Evolutionary conservation across 2,329 filamentous ascomycete genomes (phyloP), one percentile per base, ranked within the genome.

Genomic region (Hypoxylon rubiginosum): DNA sequence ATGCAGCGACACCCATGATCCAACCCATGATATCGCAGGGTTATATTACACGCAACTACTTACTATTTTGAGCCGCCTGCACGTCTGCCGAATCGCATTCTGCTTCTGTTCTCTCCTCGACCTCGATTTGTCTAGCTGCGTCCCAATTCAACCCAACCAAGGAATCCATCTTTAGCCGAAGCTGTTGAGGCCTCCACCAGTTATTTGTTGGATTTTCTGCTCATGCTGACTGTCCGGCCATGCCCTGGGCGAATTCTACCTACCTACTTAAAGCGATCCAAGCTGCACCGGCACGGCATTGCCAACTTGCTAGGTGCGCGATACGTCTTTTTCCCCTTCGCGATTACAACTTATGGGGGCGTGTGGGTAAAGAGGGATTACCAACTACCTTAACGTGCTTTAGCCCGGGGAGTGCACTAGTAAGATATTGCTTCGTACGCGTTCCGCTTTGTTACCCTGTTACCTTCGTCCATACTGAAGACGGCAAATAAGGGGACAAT

Each of bases 21-120:
- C 48, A 28, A 56, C 54, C 50, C 55, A 58, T 41, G 28, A 57
- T 49, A 26, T 45, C 17, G 26, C 39, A 58, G 57, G 39, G n/a
- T 43, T 55, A 58, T 53, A 70, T 65, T 64, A 64, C 58, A 54
- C 67, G 67, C 64, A 64, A 63, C 54, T 54, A 66, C 67, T 67
- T 70, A 56, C 67, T 70, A 61, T 68, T 70, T 68, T 60, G 62
- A 68, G 67, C 58, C 56, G 19, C 67, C 58, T 67, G 62, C 65
- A 58, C 64, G 39, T 54, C 62, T 65, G 48, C 49, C 56, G 50
- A 43, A 45, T 55, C 36, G 21, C 39, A 21, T 24, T 52, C 55
- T 34, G n/a, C n/a, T 41, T 6, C 21, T 19, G 30, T 10, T 21
- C n/a, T 50, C 45, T 21, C 28, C 21, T 63, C 30, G 51, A 56